These are phyloP conservation scores for Sporothrix humicola DNA, from an alignment of 2,329 filamentous ascomycete genomes.

Conservation along the genomic window DNA sequence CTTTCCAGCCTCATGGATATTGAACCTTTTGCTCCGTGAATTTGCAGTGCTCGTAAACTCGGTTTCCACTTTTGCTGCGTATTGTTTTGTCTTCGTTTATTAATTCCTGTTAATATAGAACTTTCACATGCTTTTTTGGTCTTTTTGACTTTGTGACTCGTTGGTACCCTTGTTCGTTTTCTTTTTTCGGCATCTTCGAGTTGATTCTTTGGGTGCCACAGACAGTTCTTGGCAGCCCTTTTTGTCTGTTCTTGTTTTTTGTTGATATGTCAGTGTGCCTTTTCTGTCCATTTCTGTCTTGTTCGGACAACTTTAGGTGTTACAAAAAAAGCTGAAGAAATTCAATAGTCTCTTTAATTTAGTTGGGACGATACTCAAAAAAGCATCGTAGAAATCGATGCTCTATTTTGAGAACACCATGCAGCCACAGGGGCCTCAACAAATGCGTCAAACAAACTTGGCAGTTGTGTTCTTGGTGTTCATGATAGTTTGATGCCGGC, in stretches of 20 bases:
- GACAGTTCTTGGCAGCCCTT: neutral
- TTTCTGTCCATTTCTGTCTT: neutral
- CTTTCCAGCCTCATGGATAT: neutral
- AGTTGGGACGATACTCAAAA: neutral
- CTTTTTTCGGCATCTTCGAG: neutral
- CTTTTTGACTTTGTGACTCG: neutral
- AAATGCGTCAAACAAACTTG: neutral
- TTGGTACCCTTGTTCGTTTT: neutral
- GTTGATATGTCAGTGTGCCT: neutral
- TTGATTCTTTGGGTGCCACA: neutral
- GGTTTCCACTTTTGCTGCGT: conserved; percentile 27
- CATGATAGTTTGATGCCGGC: neutral
- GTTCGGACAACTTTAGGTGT: neutral
- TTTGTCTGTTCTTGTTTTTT: neutral
- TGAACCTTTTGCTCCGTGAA: neutral
- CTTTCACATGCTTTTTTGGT: conserved; percentile 22
- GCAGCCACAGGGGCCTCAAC: neutral
- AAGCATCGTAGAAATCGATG: neutral
- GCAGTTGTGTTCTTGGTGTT: neutral
- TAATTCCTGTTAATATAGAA: neutral
- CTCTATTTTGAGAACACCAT: neutral
- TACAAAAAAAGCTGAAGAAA: conserved; percentile 4
- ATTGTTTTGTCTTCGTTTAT: neutral
- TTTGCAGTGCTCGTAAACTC: conserved; percentile 14
- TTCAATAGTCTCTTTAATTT: neutral